Evolutionary conservation across 2,329 filamentous ascomycete genomes (phyloP), one percentile per base, ranked within the genome.

Genomic region (Pestalotiopsis sp.): DNA sequence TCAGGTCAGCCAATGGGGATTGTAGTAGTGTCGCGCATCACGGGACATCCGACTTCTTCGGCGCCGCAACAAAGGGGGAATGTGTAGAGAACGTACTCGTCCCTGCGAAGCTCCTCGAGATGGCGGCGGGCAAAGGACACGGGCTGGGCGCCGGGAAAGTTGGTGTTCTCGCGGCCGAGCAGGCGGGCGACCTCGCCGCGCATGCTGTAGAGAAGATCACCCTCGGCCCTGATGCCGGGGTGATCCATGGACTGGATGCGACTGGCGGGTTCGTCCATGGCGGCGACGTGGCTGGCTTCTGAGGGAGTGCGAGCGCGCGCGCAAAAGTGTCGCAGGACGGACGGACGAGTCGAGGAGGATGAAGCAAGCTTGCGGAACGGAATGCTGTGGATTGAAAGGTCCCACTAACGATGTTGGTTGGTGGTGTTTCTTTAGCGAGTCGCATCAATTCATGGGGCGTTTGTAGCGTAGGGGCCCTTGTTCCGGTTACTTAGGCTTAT

Each of bases 141-240:
- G 14, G 96, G 96, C 80, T 99, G 96, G 65, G 96, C 95, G 76
- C 90, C 96, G 0, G 96, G 95, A 74, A 99, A 99, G 72, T 82
- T 86, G 27, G 83, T 82, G 72, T 88, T 90, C 65, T 86, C 85
- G 74, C 94, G 88, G 20, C 87, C 86, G n/a, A 99, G 88, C 59
- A 98, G 86, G 5, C 85, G 77, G 31, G 93, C 92, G 69, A 97
- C 93, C 77, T 94, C 91, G 69, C 84, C 83, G 69, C 92, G 91
- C 80, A 97, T 89, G 20, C 82, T 74, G 31, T 80, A 77, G 61
- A 92, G 85, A 13, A 93, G 83, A 1, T 87, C 81, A n/a, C 84
- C 85, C 23, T 88, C 85, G 64, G 90, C 88, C 79, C 89, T 92
- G 72, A 92, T 81, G 72, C 92, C 92, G 27, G 90, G 90, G 73